A percentile compares a stretch with the other conserved stretches of the same genome.
Conservation (phyloP, 1,284 basidiomycete genomes). For the Rhodofomes roseus region DNA sequence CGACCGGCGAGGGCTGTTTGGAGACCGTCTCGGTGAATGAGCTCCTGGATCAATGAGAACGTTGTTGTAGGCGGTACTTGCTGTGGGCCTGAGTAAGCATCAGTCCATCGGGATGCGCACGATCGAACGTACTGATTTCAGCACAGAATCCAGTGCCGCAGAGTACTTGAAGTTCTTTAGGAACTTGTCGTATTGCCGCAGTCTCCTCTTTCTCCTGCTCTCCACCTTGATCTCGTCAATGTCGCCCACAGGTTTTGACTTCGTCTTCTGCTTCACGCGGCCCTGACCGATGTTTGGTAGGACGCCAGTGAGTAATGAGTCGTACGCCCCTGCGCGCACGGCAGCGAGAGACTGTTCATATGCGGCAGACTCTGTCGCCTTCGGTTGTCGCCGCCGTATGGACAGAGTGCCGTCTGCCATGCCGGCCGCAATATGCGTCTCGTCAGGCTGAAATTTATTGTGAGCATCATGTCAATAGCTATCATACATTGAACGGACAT, state of each 20-base stretch:
- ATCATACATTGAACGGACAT: slow-evolving; percentile 26
- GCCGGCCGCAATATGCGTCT: slow-evolving; percentile 93
- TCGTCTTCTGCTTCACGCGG: slow-evolving; percentile 48
- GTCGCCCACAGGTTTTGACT: slow-evolving; percentile 47
- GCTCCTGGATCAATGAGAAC: slow-evolving; percentile 91
- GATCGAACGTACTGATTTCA: slow-evolving; percentile 63
- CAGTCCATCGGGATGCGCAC: background rate
- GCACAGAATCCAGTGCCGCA: slow-evolving; percentile 88
- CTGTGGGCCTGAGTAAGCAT: slow-evolving; percentile 32
- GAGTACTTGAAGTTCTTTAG: slow-evolving; percentile 95
- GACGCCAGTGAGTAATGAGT: slow-evolving; percentile 66
- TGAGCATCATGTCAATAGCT: background rate
- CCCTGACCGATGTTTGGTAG: slow-evolving; percentile 56
- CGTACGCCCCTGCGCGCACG: slow-evolving; percentile 59
- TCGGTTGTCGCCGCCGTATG: slow-evolving; percentile 78
- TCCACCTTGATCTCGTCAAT: slow-evolving; percentile 75
- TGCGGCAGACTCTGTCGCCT: slow-evolving; percentile 54
- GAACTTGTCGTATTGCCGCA: slow-evolving; percentile 87
- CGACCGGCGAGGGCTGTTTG: slow-evolving; percentile 84
- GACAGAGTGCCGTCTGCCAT: slow-evolving; percentile 97
- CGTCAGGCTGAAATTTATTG: slow-evolving; percentile 68
- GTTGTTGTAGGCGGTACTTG: slow-evolving; percentile 79
- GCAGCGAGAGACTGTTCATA: slow-evolving; percentile 40
- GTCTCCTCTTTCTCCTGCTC: slow-evolving; percentile 64
- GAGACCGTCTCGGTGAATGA: slow-evolving; percentile 91